Conservation (phyloP, 768 basidiomycete species). For the Xerocomellus dryophilus region DNA sequence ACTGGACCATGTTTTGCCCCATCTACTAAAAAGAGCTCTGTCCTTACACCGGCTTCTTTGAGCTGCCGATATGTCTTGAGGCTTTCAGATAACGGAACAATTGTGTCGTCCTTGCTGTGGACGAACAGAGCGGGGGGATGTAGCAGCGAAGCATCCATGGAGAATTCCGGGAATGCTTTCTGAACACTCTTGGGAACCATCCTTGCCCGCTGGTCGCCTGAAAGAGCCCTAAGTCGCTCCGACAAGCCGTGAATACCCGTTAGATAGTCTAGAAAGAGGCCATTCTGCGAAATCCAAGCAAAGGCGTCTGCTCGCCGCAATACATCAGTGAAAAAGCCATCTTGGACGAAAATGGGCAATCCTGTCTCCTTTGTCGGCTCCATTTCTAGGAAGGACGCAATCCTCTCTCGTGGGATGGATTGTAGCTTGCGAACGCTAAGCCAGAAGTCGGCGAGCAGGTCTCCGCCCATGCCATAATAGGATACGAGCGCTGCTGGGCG, state of each 20-base stretch:
- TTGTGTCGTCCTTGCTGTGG: background rate
- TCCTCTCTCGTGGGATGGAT: background rate
- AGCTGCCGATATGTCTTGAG: background rate
- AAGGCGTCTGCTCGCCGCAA: slow-evolving; percentile 1
- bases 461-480: slow-evolving; percentile 3
- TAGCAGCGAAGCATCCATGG: background rate
- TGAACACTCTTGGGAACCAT: background rate
- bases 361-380: background rate
- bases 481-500: slow-evolving; percentile 2
- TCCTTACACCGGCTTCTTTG: background rate
- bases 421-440: background rate
- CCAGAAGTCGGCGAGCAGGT: slow-evolving; percentile 3
- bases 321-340: background rate
- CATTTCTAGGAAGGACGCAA: background rate
- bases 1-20: background rate
- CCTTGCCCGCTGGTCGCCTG: background rate
- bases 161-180: background rate
- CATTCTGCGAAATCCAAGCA: slow-evolving; percentile 1
- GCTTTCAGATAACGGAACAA: slow-evolving; percentile 3
- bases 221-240: background rate
- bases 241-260: background rate
- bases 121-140: slow-evolving; percentile 1
- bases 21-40: background rate
- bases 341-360: background rate
- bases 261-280: background rate